phyloP scores from a whole-genome alignment of 768 basidiomycete genomes.

The Cystofilobasidium ferigula region DNA sequence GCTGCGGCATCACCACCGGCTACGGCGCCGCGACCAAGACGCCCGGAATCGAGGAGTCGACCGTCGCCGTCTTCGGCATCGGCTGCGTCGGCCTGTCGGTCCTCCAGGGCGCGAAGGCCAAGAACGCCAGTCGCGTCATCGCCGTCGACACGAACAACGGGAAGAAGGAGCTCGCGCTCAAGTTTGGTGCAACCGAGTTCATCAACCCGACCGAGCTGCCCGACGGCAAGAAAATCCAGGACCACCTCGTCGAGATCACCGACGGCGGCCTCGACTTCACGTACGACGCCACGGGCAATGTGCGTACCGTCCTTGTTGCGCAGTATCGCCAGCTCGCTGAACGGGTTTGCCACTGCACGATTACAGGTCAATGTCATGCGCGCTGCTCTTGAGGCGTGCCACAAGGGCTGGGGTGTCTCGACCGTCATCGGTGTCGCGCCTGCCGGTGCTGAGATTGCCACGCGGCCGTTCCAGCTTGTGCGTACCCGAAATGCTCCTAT shows the following conservation, averaged over 20 bases:
- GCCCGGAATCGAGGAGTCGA: constrained; percentile 65
- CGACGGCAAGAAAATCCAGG: constrained; percentile 63
- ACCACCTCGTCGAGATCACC: constrained; percentile 78
- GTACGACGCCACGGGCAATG: constrained; percentile 92
- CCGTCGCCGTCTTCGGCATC: constrained; percentile 88
- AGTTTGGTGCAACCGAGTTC: constrained; percentile 56
- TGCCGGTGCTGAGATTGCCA: constrained; percentile 87
- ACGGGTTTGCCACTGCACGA: neutral
- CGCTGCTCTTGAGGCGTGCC: constrained; percentile 90
- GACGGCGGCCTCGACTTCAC: constrained; percentile 96
- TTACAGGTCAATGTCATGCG: constrained; percentile 79
- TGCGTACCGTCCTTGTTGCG: constrained; percentile 33
- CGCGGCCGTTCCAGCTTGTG: constrained; percentile 66
- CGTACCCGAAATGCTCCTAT: constrained; percentile 42
- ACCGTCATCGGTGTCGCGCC: constrained; percentile 86
- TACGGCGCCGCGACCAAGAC: constrained; percentile 94
- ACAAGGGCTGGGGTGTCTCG: constrained; percentile 97
- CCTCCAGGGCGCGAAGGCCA: constrained; percentile 62
- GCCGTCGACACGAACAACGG: constrained; percentile 78
- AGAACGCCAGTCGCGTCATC: constrained; percentile 78
- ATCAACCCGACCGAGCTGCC: constrained; percentile 67
- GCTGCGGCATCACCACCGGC: constrained; percentile 90
- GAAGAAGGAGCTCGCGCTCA: constrained; percentile 78
- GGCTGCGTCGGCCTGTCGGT: constrained; percentile 90
- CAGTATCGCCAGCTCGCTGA: neutral